Percentiles rank a stretch among this genome's conserved stretches.
Evolutionary conservation across 1,284 basidiomycete genomes (phyloP).

Genomic region (Apiotrichum mycotoxinovorans): DNA sequence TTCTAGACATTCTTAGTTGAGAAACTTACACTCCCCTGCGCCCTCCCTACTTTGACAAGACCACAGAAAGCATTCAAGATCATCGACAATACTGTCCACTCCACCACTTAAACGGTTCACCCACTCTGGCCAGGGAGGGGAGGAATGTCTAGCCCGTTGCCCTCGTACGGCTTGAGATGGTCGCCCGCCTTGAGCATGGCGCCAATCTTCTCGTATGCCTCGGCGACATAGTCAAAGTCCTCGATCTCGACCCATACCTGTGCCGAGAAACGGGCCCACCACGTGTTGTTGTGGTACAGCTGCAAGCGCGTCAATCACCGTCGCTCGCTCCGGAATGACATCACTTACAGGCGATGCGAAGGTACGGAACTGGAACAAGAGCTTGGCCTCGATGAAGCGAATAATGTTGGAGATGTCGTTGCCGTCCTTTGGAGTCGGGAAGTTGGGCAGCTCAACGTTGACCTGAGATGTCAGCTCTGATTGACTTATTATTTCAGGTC

Average conservation of each 20-base stretch:
- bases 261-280: constrained; percentile 68
- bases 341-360: constrained; percentile 32
- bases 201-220: constrained; percentile 34
- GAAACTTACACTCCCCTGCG: background rate
- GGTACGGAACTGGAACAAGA: constrained; percentile 32
- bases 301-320: constrained; percentile 11
- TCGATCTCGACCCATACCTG: constrained; percentile 64
- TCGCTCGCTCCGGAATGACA: background rate
- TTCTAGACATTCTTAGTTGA: background rate
- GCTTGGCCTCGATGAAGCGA: constrained; percentile 30
- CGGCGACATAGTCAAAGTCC: constrained; percentile 45
- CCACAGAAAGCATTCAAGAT: too few relatives aligned
- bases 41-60: background rate
- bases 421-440: constrained; percentile 23
- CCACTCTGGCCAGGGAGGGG: too few relatives aligned
- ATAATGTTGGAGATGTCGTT: constrained; percentile 24
- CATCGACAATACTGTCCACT: too few relatives aligned
- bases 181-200: constrained; percentile 21
- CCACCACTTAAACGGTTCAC: too few relatives aligned
- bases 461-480: constrained; percentile 29
- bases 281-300: constrained; percentile 59
- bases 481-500: constrained; percentile 32
- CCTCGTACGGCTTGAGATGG: constrained; percentile 1
- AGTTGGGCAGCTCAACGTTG: constrained; percentile 47
- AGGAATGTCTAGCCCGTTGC: background rate